These are phyloP conservation scores for Colletotrichum viniferum DNA, from an alignment of 2,329 filamentous ascomycete genomes.

Conservation along the genomic window DNA sequence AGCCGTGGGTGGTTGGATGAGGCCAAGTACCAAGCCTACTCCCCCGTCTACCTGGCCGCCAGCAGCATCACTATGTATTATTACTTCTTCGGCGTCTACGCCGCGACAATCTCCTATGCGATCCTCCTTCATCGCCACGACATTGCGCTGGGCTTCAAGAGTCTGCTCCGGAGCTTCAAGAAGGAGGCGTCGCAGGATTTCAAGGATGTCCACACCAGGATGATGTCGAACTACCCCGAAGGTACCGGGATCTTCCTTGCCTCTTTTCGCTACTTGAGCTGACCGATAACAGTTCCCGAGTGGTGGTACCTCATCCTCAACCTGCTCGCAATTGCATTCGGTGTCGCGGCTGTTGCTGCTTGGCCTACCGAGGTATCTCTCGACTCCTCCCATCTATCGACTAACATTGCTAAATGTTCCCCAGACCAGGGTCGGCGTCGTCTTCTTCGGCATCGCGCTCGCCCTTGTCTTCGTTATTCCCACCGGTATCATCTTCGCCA, in stretches of 20 bases:
- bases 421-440: constrained; percentile 44
- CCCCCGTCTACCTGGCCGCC: constrained; percentile 44
- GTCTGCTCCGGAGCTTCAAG: constrained; percentile 33
- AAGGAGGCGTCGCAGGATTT: constrained; percentile 25
- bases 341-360: constrained; percentile 36
- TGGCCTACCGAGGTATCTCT: constrained; percentile 38
- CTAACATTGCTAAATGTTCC: not conserved
- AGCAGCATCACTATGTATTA: constrained; percentile 38
- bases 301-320: constrained; percentile 49
- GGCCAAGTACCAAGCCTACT: constrained; percentile 43
- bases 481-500: constrained; percentile 47
- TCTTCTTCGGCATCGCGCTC: constrained; percentile 46
- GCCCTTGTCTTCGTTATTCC: constrained; percentile 48
- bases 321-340: constrained; percentile 34
- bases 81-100: constrained; percentile 46
- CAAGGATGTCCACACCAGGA: constrained; percentile 47
- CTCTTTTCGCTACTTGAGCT: not conserved
- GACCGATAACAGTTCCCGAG: constrained; percentile 38
- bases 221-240: constrained; percentile 52
- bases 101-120: constrained; percentile 43
- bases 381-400: accelerated
- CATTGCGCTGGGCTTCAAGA: constrained; percentile 39
- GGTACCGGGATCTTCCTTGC: not conserved
- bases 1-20: constrained; percentile 37
- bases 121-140: constrained; percentile 43